Conservation (phyloP, 2,329 filamentous ascomycete genomes). For the Sporothrix dimorphospora region DNA sequence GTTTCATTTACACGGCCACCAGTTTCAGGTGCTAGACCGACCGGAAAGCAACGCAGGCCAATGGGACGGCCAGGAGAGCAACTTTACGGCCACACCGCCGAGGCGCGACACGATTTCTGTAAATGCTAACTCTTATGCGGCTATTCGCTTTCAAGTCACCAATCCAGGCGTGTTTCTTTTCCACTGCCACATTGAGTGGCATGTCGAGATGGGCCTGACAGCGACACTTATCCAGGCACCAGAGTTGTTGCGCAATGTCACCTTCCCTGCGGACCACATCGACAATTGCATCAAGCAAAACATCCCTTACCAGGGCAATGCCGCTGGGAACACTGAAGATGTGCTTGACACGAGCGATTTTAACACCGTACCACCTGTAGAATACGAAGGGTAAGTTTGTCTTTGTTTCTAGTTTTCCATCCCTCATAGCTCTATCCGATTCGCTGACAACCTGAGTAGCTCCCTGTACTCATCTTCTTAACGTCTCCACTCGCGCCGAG, state of each 20-base stretch:
- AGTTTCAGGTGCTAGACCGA: conserved; percentile 57
- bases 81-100: conserved; percentile 39
- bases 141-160: conserved; percentile 55
- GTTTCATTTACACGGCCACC: conserved; percentile 59
- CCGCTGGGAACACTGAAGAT: conserved; percentile 64
- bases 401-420: background rate
- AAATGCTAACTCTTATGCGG: conserved; percentile 49
- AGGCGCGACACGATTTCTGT: conserved; percentile 46
- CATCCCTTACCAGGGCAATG: conserved; percentile 63
- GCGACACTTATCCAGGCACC: conserved; percentile 60
- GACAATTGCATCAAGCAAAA: conserved; percentile 49
- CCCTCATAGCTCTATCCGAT: background rate
- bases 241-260: conserved; percentile 56
- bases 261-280: conserved; percentile 62
- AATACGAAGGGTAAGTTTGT: conserved; percentile 49
- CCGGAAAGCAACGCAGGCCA: conserved; percentile 42
- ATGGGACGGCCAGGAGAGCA: conserved; percentile 42
- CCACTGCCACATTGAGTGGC: conserved; percentile 65
- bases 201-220: conserved; percentile 62
- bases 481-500: too few species aligned
- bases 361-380: conserved; percentile 54
- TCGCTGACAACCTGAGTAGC: too few species aligned
- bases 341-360: conserved; percentile 57
- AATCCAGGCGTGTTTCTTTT: conserved; percentile 61
- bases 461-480: too few species aligned